These are phyloP conservation scores for Ascoidea rubescens DNA, from an alignment of 805 yeast species.

Conservation along the genomic window DNA sequence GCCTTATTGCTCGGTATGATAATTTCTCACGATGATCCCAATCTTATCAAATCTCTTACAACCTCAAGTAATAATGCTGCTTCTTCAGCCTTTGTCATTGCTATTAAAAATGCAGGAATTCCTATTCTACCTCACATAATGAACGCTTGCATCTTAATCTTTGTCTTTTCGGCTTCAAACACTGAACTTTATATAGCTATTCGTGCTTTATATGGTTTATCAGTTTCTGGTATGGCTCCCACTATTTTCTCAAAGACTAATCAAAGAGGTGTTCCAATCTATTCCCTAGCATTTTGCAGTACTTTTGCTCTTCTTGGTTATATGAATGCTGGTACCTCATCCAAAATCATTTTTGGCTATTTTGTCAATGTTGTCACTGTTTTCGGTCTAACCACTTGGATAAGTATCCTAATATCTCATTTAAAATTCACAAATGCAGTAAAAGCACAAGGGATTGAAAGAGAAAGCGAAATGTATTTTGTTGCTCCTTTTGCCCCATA, in stretches of 20 bases:
- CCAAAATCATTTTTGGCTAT: conserved; percentile 46
- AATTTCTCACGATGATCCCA: conserved; percentile 27
- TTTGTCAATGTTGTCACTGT: conserved; percentile 68
- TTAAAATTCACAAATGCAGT: conserved; percentile 51
- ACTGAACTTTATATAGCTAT: conserved; percentile 68
- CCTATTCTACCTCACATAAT: conserved; percentile 44
- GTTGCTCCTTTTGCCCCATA: conserved; percentile 59
- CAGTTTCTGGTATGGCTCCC: conserved; percentile 66
- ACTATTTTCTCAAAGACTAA: conserved; percentile 47
- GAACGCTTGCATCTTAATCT: conserved; percentile 46
- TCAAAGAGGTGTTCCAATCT: conserved; percentile 55
- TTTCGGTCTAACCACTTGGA: conserved; percentile 65
- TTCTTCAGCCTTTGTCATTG: conserved; percentile 55
- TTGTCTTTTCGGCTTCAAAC: conserved; percentile 48
- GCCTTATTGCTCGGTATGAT: conserved; percentile 45
- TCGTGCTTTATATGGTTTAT: conserved; percentile 56
- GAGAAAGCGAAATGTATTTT: conserved; percentile 34
- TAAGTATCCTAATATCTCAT: conserved; percentile 53
- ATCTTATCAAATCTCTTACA: conserved; percentile 23
- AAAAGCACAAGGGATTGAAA: conserved; percentile 52
- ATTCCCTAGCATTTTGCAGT: conserved; percentile 28
- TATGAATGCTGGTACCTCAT: conserved; percentile 46
- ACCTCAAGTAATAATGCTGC: conserved; percentile 38
- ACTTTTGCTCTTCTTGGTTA: conserved; percentile 19
- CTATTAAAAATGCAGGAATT: conserved; percentile 51